Conservation (phyloP, 2,329 filamentous ascomycete genomes). For the Lithohypha guttulata region DNA sequence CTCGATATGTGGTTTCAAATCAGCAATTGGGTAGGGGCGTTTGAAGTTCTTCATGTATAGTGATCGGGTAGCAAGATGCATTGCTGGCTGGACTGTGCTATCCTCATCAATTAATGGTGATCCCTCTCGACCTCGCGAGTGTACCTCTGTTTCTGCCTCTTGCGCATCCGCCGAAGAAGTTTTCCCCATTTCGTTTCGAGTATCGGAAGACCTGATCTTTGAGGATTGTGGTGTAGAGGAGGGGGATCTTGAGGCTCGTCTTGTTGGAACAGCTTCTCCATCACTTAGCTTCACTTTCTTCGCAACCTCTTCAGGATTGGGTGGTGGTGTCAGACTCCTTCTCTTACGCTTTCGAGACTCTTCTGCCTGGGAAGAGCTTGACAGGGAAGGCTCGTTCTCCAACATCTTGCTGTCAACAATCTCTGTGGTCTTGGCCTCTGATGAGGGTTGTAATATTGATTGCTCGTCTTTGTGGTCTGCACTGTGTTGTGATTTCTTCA, state of each 20-base stretch:
- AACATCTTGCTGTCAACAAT: background rate
- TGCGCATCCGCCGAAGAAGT: background rate
- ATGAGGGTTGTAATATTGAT: background rate
- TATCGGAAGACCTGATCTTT: background rate
- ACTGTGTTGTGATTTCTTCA: background rate
- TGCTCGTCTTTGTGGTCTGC: background rate
- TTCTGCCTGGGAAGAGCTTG: too few relatives aligned
- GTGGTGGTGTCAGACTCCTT: slow-evolving; percentile 52
- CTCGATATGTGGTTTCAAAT: slow-evolving; percentile 58
- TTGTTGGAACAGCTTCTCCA: slow-evolving; percentile 8
- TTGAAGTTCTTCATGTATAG: slow-evolving; percentile 87
- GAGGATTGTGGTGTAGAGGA: background rate
- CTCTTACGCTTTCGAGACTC: slow-evolving; percentile 57
- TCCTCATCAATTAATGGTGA: slow-evolving; percentile 25
- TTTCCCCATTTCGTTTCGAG: background rate
- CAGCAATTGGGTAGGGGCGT: slow-evolving; percentile 63
- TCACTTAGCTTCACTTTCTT: slow-evolving; percentile 8
- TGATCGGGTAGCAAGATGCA: slow-evolving; percentile 62
- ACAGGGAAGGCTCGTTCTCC: too few relatives aligned
- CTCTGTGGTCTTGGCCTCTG: background rate
- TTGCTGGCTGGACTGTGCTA: slow-evolving; percentile 40
- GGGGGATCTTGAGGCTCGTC: slow-evolving; percentile 2
- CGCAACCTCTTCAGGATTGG: slow-evolving; percentile 38
- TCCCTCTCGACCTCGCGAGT: slow-evolving; percentile 12
- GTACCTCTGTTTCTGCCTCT: background rate